Base-by-base conservation (phyloP, 768 basidiomycete genomes). In the Collybia mongolica region DNA sequence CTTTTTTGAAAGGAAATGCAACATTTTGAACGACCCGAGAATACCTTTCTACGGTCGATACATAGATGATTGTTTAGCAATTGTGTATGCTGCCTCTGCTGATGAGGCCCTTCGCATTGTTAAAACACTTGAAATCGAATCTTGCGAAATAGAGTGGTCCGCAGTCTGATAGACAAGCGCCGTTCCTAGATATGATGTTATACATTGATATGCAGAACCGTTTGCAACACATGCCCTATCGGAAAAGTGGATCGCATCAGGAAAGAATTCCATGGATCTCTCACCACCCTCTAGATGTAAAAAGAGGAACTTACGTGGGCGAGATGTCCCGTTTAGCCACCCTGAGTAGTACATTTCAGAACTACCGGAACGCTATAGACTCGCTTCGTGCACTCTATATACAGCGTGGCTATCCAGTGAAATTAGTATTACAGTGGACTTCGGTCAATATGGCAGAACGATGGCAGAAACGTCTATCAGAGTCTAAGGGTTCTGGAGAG, bases 141-240 rank as follows among this genome's bases (percentile, higher is more conserved):
- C 38, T 22, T 62, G 61, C 43, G 41, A 19, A 15, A 62, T 62
- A 14, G 52, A 58, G 32, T 60, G 58, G 58, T 19, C 43, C 23
- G 53, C 43, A n/a, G 7, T 54, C 58, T 1, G 32, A 36, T 18
- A 23, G 9, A 1, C 28, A 15, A 2, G 46, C 52, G 35, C 49
- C 59, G 12, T 70, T 70, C 51, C 42, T 70, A 35, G 67, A 70
- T 48, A 60, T 65, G 58, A 51, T 51, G n/a, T 17, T 68, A 38
- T 64, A 61, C 38, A 39, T 47, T 1, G 65, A 67, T 39, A 23
- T 38, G 6, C 15, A 52, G 15, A 45, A 48, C 20, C 28, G 14
- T 11, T 19, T 55, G 17, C 54, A 55, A 37, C 49, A 50, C 17
- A 32, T 17, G 18, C 54, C 54, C 3, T 62, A 51, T 36, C 49